Base-by-base conservation (phyloP, 257 asterid species). In the Nicotiana obtusifolia region DNA sequence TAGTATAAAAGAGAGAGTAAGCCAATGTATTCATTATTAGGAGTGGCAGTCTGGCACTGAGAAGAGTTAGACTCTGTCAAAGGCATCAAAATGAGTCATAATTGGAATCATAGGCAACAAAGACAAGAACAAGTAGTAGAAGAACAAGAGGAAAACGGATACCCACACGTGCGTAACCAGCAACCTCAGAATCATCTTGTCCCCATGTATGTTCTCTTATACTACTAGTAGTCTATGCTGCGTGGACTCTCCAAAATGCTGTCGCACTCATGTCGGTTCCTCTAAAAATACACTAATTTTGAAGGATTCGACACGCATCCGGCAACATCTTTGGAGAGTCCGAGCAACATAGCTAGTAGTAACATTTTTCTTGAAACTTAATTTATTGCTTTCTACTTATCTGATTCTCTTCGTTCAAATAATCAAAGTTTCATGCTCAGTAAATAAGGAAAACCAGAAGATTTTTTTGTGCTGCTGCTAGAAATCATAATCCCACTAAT, bases 41-140 rank as follows among this genome's bases (percentile, higher is more conserved):
- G 80, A 83, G 67, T 15, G 52, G 78, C 5, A 47, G 75, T 28
- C 49, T 28, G 65, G 37, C 15, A 56, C 9, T 47, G 41, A 73
- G 79, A 75, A 1, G 28, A 14, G 26, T 24, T 75, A 49, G 62
- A 26, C 62, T 65, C 22, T 49, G 37, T 26, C 35, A 41, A 24
- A 77, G 69, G 80, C 60, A 28, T 26, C 61, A 84, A 9, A 44
- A 87, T 84, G 89, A 89, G 90, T 82, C 81, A 90, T 24, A 88
- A 80, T 24, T 88, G 91, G 95, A 89, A 86, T 79, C 86, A 52
- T 59, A 86, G 82, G 82, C 86, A 85, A 47, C 87, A 85, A 80
- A 80, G 85, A 84, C 88, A 87, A 87, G 89, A 85, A 83, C 57
- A 81, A 68, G 83, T 59, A 53, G 85, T 10, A 41, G 90, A 80